Conservation (phyloP, 2,329 filamentous ascomycete genomes). For the Ceratocystis smalleyi region DNA sequence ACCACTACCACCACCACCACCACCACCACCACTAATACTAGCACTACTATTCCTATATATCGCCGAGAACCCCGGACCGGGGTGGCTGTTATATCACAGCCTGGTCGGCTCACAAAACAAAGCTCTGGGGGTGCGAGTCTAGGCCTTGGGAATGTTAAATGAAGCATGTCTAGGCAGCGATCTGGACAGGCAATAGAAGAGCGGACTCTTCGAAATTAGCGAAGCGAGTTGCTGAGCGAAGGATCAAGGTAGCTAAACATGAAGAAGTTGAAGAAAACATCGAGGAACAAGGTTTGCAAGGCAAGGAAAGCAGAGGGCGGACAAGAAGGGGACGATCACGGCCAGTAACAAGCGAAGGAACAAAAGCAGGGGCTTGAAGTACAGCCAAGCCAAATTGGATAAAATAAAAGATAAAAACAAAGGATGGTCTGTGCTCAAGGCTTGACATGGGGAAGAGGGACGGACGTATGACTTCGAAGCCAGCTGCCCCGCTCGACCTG, state of each 20-base stretch:
- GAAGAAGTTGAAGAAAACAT: background rate
- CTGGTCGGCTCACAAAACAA: too few species aligned
- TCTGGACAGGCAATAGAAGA: background rate
- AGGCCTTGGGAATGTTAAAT: background rate
- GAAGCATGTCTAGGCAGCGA: background rate
- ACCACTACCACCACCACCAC: too few species aligned
- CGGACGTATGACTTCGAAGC: background rate
- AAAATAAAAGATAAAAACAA: background rate
- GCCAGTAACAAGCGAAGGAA: background rate
- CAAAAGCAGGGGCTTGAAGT: conserved; percentile 1
- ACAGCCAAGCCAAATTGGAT: background rate
- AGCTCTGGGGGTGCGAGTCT: too few species aligned
- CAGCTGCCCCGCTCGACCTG: too few species aligned
- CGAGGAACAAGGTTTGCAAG: background rate
- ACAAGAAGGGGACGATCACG: background rate
- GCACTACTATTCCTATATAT: too few species aligned
- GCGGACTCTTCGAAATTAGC: background rate
- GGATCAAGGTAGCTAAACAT: background rate
- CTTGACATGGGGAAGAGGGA: background rate
- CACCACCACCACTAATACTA: too few species aligned
- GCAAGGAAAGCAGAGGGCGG: background rate
- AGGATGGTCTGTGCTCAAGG: background rate
- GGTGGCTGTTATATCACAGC: too few species aligned
- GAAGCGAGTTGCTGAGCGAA: background rate
- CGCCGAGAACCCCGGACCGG: too few species aligned